These are phyloP conservation scores for Paraphaeosphaeria sporulosa DNA, from an alignment of 2,329 filamentous ascomycete genomes.

Conservation along the genomic window DNA sequence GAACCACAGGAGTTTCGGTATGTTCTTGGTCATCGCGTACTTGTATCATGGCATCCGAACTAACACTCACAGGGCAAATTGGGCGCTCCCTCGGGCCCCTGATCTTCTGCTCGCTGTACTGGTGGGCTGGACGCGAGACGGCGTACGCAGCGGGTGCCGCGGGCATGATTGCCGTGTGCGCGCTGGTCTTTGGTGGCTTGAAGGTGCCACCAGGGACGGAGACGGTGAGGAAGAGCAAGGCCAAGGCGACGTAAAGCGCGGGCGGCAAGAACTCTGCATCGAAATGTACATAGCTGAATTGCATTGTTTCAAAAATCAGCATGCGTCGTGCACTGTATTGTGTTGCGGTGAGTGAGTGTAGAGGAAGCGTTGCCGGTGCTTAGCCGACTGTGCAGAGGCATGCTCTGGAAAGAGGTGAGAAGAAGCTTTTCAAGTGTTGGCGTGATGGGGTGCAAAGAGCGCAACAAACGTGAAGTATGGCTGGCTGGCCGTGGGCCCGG, in stretches of 20 bases:
- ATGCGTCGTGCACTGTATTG: neutral
- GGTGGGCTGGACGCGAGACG: slow-evolving; percentile 92
- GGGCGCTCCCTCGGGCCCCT: slow-evolving; percentile 87
- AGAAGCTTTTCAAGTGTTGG: too few relatives aligned
- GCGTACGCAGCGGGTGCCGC: slow-evolving; percentile 83
- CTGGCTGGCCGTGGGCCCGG: too few relatives aligned
- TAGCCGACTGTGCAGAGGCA: too few relatives aligned
- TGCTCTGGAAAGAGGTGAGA: too few relatives aligned
- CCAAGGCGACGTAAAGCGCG: slow-evolving; percentile 5
- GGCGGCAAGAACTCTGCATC: neutral
- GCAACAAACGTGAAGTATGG: too few relatives aligned
- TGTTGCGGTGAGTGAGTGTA: too few relatives aligned
- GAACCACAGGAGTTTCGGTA: slow-evolving; percentile 72
- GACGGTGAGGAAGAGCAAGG: slow-evolving; percentile 33
- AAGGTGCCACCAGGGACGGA: slow-evolving; percentile 65
- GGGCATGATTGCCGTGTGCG: slow-evolving; percentile 78
- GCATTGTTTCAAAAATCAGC: neutral
- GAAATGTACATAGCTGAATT: too few relatives aligned
- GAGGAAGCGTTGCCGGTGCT: too few relatives aligned
- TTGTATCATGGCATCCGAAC: slow-evolving; percentile 21
- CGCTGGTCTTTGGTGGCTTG: slow-evolving; percentile 74
- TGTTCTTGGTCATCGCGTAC: slow-evolving; percentile 12
- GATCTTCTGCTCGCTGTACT: slow-evolving; percentile 93
- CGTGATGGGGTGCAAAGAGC: too few relatives aligned
- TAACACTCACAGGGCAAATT: slow-evolving; percentile 71